Conservation (phyloP, 495 filamentous ascomycete species). For the Penicillium angulare region DNA sequence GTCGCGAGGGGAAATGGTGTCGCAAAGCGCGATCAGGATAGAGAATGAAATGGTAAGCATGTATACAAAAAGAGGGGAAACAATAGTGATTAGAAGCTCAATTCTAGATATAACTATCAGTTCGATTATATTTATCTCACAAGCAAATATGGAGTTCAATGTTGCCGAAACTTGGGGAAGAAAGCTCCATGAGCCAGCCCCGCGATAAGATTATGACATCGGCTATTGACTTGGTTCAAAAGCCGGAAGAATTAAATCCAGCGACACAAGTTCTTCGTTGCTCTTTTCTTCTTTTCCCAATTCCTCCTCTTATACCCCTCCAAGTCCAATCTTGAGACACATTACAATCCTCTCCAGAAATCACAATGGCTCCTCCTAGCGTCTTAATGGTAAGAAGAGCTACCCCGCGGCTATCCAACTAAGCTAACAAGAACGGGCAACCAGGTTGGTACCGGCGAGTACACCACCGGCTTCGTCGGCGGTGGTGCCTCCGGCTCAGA, state of each 20-base stretch:
- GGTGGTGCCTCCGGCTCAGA: constrained; percentile 75
- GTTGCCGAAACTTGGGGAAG: too few relatives aligned
- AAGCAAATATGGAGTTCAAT: too few relatives aligned
- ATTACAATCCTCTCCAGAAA: constrained; percentile 1
- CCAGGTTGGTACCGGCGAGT: constrained; percentile 87
- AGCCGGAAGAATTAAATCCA: constrained; percentile 31
- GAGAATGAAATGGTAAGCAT: too few relatives aligned
- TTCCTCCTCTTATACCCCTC: constrained; percentile 5
- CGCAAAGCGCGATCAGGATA: too few relatives aligned
- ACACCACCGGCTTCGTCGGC: constrained; percentile 89
- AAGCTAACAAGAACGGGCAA: constrained; percentile 18
- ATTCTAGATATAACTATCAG: too few relatives aligned
- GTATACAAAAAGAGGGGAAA: too few relatives aligned
- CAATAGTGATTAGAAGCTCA: too few relatives aligned
- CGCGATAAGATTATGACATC: constrained; percentile 23
- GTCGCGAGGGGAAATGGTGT: constrained; percentile 1
- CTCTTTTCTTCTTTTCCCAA: constrained; percentile 10
- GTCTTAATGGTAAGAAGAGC: constrained; percentile 73
- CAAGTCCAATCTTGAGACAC: background rate
- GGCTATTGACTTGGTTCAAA: constrained; percentile 33
- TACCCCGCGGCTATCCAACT: background rate
- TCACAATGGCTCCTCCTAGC: constrained; percentile 71
- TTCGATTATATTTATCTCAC: too few relatives aligned
- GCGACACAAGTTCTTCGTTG: constrained; percentile 7
- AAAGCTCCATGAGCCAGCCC: too few relatives aligned